Evolutionary conservation across 2,329 filamentous ascomycete genomes (phyloP).

Genomic region (Hymenoscyphus fraxineus): DNA sequence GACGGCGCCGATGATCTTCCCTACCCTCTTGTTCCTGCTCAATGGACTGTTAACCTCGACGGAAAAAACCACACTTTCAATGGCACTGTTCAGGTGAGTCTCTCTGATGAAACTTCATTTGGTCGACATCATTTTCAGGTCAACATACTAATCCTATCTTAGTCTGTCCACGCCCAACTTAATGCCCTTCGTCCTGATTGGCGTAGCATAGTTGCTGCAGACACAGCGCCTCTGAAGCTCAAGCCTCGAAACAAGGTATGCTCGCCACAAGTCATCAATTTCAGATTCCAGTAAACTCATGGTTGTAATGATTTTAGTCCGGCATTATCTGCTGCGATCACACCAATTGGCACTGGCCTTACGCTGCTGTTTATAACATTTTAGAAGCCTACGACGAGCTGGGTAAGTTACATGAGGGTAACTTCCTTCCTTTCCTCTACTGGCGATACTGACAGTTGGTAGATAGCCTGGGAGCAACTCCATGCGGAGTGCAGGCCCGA

Average conservation of each 20-base stretch:
- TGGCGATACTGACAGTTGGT: neutral
- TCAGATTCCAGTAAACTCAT: neutral
- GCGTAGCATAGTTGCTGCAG: neutral
- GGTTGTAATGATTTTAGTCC: neutral
- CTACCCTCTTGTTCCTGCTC: neutral
- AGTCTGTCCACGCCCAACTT: neutral
- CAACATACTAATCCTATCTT: neutral
- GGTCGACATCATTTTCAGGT: neutral
- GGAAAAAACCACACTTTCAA: neutral
- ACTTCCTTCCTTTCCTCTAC: neutral
- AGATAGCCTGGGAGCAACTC: neutral
- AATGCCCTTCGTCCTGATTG: neutral
- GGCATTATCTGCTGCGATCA: neutral
- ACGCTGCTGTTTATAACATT: neutral
- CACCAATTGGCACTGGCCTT: neutral
- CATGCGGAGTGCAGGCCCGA: neutral
- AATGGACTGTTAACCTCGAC: neutral
- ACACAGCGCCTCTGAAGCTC: neutral
- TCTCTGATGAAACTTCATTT: neutral
- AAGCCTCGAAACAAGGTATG: neutral
- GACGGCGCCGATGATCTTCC: neutral
- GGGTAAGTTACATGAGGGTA: neutral
- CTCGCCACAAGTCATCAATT: neutral
- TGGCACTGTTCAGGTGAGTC: neutral
- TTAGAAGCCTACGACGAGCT: neutral